Evolutionary conservation across 495 filamentous ascomycete species (phyloP).

Genomic region (Penicillium odoratum): DNA sequence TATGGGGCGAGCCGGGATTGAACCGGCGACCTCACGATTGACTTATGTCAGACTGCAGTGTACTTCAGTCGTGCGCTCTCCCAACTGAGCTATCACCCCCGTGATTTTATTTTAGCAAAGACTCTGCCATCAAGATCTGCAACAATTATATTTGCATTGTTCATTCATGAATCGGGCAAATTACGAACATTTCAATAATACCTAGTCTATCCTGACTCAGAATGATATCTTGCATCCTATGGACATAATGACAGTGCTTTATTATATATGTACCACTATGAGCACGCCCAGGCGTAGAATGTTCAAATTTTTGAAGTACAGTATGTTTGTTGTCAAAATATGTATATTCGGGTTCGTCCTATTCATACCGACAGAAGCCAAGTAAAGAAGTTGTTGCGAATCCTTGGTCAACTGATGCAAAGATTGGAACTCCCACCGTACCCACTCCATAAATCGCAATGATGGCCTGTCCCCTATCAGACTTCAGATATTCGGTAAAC

Average conservation of each 20-base stretch:
- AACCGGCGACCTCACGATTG: constrained; percentile 4
- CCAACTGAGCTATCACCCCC: constrained; percentile 4
- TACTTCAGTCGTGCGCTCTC: constrained; percentile 5
- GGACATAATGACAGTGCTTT: too few species aligned
- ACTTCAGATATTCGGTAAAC: not conserved
- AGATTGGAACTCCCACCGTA: not conserved
- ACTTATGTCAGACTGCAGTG: constrained; percentile 1
- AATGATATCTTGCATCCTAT: too few species aligned
- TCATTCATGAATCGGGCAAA: too few species aligned
- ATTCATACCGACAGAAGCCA: not conserved
- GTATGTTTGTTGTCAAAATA: too few species aligned
- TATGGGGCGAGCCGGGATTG: not conserved
- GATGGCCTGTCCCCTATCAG: not conserved
- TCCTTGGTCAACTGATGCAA: not conserved
- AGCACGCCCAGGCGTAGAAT: too few species aligned
- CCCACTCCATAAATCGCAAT: not conserved
- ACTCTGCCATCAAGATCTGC: too few species aligned
- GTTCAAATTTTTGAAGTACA: too few species aligned
- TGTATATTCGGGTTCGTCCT: too few species aligned
- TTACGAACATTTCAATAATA: too few species aligned
- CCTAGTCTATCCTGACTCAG: too few species aligned
- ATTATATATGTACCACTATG: too few species aligned
- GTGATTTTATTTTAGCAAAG: not conserved
- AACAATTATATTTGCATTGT: too few species aligned
- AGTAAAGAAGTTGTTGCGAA: not conserved